These are phyloP conservation scores for Pythium sp. DNA, from an alignment of 352 stramenopile genomes.

Conservation along the genomic window DNA sequence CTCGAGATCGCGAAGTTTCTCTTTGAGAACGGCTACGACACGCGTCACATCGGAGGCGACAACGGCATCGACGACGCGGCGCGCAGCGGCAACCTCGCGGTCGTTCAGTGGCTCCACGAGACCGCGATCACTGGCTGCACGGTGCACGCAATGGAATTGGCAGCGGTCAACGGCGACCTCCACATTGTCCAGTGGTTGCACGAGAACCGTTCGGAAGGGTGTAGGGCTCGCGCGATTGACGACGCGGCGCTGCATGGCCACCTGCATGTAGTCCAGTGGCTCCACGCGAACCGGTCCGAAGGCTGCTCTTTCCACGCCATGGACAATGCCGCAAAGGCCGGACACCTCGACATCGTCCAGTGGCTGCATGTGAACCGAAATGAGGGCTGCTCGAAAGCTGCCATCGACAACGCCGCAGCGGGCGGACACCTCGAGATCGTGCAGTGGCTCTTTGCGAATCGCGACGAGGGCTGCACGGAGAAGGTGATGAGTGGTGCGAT, in stretches of 20 bases:
- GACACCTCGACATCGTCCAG: neutral
- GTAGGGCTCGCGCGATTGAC: neutral
- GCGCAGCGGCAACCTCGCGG: constrained; percentile 9
- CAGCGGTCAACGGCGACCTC: constrained; percentile 9
- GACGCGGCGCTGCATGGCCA: neutral
- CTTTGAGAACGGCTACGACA: constrained; percentile 13
- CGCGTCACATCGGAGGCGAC: constrained; percentile 6
- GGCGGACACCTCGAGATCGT: constrained; percentile 28
- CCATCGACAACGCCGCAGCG: constrained; percentile 25
- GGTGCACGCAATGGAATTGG: constrained; percentile 8
- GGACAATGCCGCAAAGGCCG: neutral
- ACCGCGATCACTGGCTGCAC: neutral
- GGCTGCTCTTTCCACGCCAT: neutral
- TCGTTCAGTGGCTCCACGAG: constrained; percentile 5
- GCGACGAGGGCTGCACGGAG: constrained; percentile 16
- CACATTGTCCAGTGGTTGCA: constrained; percentile 5
- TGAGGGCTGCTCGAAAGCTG: constrained; percentile 23
- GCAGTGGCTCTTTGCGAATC: constrained; percentile 20
- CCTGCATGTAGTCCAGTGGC: neutral
- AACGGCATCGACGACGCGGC: constrained; percentile 10
- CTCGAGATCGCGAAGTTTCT: constrained; percentile 15
- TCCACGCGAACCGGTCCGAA: neutral
- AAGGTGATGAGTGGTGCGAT: constrained; percentile 20
- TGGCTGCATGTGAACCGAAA: constrained; percentile 18
- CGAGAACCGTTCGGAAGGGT: constrained; percentile 1